Conservation (phyloP, 306 rosid species). For the Sophora flavescens region DNA sequence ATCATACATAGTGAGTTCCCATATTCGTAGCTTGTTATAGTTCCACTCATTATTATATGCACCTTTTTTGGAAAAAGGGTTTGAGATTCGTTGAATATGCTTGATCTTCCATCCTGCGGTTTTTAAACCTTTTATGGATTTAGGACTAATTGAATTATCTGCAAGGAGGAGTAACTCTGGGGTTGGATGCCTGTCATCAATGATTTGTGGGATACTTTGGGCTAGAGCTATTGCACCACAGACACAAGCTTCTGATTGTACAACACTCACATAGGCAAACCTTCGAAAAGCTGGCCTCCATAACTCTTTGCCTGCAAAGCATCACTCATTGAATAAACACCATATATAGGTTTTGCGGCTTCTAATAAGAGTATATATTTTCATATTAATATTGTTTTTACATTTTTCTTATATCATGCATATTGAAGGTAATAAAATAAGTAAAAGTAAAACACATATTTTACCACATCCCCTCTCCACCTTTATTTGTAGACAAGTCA, state of each 20-base stretch:
- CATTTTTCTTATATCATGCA: too few species aligned
- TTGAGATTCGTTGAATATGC: conserved; percentile 62
- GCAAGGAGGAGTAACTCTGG: conserved; percentile 77
- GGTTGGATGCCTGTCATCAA: not conserved
- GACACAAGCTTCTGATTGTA: conserved; percentile 85
- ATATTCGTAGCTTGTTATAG: conserved; percentile 81
- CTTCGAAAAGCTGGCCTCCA: conserved; percentile 47
- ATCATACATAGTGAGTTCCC: conserved; percentile 70
- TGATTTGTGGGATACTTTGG: conserved; percentile 67
- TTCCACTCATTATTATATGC: conserved; percentile 88
- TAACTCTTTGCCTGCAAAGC: conserved; percentile 54
- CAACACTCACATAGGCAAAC: conserved; percentile 75
- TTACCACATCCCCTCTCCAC: too few species aligned
- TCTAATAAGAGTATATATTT: not conserved
- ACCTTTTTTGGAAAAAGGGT: conserved; percentile 59
- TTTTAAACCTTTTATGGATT: conserved; percentile 54
- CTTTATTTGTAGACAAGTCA: too few species aligned
- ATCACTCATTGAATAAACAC: not conserved
- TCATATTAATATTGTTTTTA: too few species aligned
- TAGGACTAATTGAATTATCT: conserved; percentile 59
- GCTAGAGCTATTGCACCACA: conserved; percentile 94
- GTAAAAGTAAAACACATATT: too few species aligned
- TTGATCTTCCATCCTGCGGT: conserved; percentile 76
- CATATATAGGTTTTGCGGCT: not conserved
- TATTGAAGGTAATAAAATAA: not conserved